Conservation (phyloP, 305 asterid genomes). For the Salvia sclarea region DNA sequence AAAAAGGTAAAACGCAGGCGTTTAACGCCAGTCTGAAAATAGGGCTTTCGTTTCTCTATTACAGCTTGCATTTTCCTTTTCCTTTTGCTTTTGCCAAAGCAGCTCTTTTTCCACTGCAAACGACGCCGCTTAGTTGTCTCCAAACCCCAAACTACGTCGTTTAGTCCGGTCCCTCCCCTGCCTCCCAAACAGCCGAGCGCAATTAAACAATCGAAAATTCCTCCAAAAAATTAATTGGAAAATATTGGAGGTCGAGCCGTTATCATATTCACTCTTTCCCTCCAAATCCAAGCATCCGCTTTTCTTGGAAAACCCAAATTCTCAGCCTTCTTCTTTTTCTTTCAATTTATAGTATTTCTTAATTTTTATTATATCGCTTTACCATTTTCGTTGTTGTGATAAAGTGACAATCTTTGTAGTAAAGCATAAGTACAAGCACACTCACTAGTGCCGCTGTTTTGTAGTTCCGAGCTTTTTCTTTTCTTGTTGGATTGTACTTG, state of each 20-base stretch:
- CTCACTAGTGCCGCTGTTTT: slow-evolving; percentile 19
- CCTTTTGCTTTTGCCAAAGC: slow-evolving; percentile 46
- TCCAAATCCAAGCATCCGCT: slow-evolving; percentile 61
- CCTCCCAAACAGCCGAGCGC: slow-evolving; percentile 12
- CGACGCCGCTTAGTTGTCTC: slow-evolving; percentile 31
- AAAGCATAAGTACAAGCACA: slow-evolving; percentile 28
- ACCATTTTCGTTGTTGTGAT: background rate
- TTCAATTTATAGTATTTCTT: too few relatives aligned
- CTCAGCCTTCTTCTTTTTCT: slow-evolving; percentile 24
- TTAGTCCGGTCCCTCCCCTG: slow-evolving; percentile 3
- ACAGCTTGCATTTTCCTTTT: slow-evolving; percentile 27
- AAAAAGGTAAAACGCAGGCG: slow-evolving; percentile 29
- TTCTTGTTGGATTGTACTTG: slow-evolving; percentile 34
- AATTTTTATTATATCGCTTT: too few relatives aligned
- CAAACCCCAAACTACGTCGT: slow-evolving; percentile 30
- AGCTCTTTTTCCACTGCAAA: slow-evolving; percentile 35
- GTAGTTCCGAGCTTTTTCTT: slow-evolving; percentile 26
- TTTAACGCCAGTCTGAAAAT: slow-evolving; percentile 27
- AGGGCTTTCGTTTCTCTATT: slow-evolving; percentile 11
- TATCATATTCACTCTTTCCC: slow-evolving; percentile 46
- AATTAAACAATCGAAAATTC: slow-evolving; percentile 24
- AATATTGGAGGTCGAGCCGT: slow-evolving; percentile 49
- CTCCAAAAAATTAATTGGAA: slow-evolving; percentile 22
- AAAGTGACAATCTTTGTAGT: slow-evolving; percentile 23
- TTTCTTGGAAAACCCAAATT: slow-evolving; percentile 60